phyloP scores from a whole-genome alignment of 768 basidiomycete genomes.

The Pleurotus citrinopileatus region DNA sequence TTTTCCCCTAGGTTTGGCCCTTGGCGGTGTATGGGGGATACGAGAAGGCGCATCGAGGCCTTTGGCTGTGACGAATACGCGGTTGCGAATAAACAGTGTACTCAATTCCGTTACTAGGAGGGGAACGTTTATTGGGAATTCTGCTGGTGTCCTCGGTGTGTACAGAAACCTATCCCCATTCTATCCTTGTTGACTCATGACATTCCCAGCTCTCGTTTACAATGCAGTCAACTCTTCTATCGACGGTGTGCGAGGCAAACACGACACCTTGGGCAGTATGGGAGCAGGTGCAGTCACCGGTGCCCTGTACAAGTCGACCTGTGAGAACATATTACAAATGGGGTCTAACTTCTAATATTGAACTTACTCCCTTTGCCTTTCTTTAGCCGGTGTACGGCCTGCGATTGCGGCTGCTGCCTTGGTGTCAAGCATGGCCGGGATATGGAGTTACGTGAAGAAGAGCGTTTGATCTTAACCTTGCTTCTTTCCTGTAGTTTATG shows the following conservation, averaged over 20 bases:
- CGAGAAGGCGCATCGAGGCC: slow-evolving; percentile 90
- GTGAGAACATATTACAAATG: slow-evolving; percentile 44
- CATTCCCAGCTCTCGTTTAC: slow-evolving; percentile 80
- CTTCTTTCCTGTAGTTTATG: slow-evolving; percentile 44
- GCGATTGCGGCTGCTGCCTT: slow-evolving; percentile 86
- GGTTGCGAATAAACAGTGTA: slow-evolving; percentile 94
- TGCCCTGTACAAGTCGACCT: slow-evolving; percentile 89
- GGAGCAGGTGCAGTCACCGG: slow-evolving; percentile 89
- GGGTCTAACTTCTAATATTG: slow-evolving; percentile 24
- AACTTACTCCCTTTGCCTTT: slow-evolving; percentile 35
- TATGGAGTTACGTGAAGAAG: slow-evolving; percentile 95
- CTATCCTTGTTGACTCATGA: slow-evolving; percentile 30
- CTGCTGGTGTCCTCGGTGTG: slow-evolving; percentile 93
- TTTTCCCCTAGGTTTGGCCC: slow-evolving; percentile 80
- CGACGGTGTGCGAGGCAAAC: slow-evolving; percentile 84
- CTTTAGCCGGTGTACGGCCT: slow-evolving; percentile 86
- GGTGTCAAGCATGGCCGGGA: slow-evolving; percentile 86
- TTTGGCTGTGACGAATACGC: slow-evolving; percentile 79
- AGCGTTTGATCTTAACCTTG: slow-evolving; percentile 55
- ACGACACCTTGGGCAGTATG: slow-evolving; percentile 91
- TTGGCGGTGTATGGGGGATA: slow-evolving; percentile 95
- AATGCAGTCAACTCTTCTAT: slow-evolving; percentile 95
- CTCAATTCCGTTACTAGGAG: slow-evolving; percentile 95
- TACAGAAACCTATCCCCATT: slow-evolving; percentile 23
- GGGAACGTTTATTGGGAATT: slow-evolving; percentile 98